phyloP scores from a whole-genome alignment of 495 filamentous ascomycete species.

The Articulospora tetracladia region DNA sequence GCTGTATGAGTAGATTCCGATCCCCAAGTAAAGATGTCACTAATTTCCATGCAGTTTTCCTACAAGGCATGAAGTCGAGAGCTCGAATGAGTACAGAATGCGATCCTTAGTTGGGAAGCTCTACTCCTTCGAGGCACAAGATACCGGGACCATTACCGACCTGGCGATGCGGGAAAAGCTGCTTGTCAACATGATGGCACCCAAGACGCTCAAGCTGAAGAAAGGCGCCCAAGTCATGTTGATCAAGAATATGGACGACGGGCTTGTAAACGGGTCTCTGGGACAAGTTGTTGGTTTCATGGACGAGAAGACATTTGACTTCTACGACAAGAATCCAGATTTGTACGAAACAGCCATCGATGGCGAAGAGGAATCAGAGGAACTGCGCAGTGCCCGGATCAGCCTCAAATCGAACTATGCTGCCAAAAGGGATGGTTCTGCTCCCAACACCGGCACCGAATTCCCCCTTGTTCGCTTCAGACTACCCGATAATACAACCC shows the following conservation, averaged over 20 bases:
- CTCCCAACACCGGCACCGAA: constrained; percentile 31
- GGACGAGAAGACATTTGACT: constrained; percentile 73
- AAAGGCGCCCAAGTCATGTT: constrained; percentile 96
- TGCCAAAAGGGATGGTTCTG: constrained; percentile 34
- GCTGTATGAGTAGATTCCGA: constrained; percentile 48
- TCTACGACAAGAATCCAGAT: constrained; percentile 52
- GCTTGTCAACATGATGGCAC: constrained; percentile 89
- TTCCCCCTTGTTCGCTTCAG: constrained; percentile 79
- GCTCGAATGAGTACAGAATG: constrained; percentile 76
- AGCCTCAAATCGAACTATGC: constrained; percentile 29
- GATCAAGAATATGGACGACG: constrained; percentile 98
- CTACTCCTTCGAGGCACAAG: constrained; percentile 64
- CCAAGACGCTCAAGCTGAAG: constrained; percentile 71
- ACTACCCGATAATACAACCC: constrained; percentile 69
- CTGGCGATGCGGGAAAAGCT: constrained; percentile 66
- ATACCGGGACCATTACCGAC: constrained; percentile 74
- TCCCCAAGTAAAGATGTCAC: not conserved
- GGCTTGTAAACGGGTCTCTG: constrained; percentile 88
- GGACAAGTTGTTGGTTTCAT: constrained; percentile 85
- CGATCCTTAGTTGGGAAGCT: constrained; percentile 60
- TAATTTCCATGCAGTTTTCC: constrained; percentile 63
- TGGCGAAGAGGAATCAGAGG: constrained; percentile 38
- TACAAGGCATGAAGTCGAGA: constrained; percentile 85
- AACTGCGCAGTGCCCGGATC: constrained; percentile 42
- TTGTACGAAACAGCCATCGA: constrained; percentile 39